phyloP scores from a whole-genome alignment of 2,329 filamentous ascomycete species.

The Clarireedia paspali region DNA sequence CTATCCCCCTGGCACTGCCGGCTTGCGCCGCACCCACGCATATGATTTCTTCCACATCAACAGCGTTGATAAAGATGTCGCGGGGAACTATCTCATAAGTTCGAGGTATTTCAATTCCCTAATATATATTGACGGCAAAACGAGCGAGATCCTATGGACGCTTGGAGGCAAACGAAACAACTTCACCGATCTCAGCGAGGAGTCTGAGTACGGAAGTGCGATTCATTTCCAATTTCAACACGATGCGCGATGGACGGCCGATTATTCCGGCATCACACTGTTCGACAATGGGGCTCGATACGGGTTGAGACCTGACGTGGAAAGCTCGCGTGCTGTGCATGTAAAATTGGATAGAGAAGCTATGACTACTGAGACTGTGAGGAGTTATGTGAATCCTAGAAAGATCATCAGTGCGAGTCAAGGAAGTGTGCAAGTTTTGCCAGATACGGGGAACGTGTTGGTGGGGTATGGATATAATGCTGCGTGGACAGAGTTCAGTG shows the following conservation, averaged over 20 bases:
- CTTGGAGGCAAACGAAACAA: slow-evolving; percentile 37
- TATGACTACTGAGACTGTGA: slow-evolving; percentile 13
- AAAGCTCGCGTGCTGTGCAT: slow-evolving; percentile 10
- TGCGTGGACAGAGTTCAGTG: neutral
- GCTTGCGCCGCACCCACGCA: neutral
- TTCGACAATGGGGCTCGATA: slow-evolving; percentile 15
- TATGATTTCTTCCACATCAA: slow-evolving; percentile 31
- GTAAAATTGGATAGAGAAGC: slow-evolving; percentile 9
- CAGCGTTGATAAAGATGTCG: slow-evolving; percentile 32
- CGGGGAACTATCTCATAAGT: slow-evolving; percentile 40
- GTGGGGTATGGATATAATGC: neutral
- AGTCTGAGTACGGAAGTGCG: slow-evolving; percentile 25
- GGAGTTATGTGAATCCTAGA: slow-evolving; percentile 10
- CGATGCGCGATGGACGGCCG: slow-evolving; percentile 33
- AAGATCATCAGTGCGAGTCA: slow-evolving; percentile 16
- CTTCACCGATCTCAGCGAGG: slow-evolving; percentile 28
- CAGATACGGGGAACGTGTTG: neutral
- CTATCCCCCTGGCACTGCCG: neutral
- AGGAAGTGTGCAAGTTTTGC: slow-evolving; percentile 15
- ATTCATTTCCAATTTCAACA: slow-evolving; percentile 42
- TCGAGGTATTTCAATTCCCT: slow-evolving; percentile 34
- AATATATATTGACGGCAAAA: slow-evolving; percentile 35
- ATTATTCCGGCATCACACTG: slow-evolving; percentile 10
- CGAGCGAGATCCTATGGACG: slow-evolving; percentile 38
- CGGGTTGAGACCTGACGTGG: neutral